Percentiles rank a stretch among this genome's conserved stretches.
Evolutionary conservation across 2,329 filamentous ascomycete species (phyloP).

Genomic region (Cadophora sp.): DNA sequence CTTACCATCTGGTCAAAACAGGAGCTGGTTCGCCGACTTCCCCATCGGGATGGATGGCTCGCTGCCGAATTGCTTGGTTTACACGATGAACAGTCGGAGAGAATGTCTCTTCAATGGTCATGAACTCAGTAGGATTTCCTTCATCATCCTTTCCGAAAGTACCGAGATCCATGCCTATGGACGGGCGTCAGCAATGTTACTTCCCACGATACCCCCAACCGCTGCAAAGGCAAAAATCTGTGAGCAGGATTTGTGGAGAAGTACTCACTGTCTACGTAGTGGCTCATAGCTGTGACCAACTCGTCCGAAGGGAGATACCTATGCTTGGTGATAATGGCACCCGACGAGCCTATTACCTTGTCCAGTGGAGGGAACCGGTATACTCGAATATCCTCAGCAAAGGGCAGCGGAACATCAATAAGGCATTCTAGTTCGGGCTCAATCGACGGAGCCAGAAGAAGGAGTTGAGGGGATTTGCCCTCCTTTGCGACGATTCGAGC

Average conservation of each 20-base stretch:
- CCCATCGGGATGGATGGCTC: slow-evolving; percentile 76
- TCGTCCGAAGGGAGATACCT: slow-evolving; percentile 80
- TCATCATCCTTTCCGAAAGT: slow-evolving; percentile 75
- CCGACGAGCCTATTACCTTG: slow-evolving; percentile 84
- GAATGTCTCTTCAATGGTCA: slow-evolving; percentile 80
- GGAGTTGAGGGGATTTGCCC: slow-evolving; percentile 75
- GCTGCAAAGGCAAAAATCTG: no score
- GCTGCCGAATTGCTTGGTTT: slow-evolving; percentile 82
- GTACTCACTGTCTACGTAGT: slow-evolving; percentile 76
- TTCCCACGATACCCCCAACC: background rate
- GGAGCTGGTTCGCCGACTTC: slow-evolving; percentile 67
- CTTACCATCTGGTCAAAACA: slow-evolving; percentile 71
- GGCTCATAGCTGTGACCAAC: slow-evolving; percentile 81
- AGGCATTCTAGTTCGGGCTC: slow-evolving; percentile 83
- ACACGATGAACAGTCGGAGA: slow-evolving; percentile 88
- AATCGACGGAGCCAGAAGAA: slow-evolving; percentile 81
- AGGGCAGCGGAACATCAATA: slow-evolving; percentile 89
- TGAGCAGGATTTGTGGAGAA: background rate
- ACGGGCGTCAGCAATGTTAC: background rate
- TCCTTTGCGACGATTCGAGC: slow-evolving; percentile 87
- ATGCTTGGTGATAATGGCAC: slow-evolving; percentile 80
- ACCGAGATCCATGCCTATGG: slow-evolving; percentile 76
- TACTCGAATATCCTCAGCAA: slow-evolving; percentile 88
- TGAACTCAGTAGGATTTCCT: slow-evolving; percentile 70
- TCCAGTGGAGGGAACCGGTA: slow-evolving; percentile 93